Base-by-base conservation (phyloP, 2,329 filamentous ascomycete species). In the Colletotrichum eremochloae region DNA sequence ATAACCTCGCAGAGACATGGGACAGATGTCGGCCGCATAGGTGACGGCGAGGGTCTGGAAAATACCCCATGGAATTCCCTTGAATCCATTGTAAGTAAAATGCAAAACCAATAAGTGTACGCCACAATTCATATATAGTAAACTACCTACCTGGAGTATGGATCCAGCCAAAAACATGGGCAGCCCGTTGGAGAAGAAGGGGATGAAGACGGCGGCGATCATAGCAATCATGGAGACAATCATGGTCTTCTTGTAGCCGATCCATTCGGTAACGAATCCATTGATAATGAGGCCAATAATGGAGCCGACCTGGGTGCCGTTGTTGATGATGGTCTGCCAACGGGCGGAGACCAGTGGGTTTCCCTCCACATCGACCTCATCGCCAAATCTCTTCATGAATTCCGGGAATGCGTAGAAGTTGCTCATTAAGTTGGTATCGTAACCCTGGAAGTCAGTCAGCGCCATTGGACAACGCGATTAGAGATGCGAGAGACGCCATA, bases 261-360 rank as follows among this genome's bases (percentile, higher is more conserved):
- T 82, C 20, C 80, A 78, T 46, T 86, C 81, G 18, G 84, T 82
- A 14, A 87, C 75, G 63, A 81, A 81, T 4, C 87, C 87, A 68
- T 85, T 86, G 31, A 86, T 71, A 12, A 86, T 78, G 3, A 86
- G 80, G 1, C 87, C 87, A 3, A 88, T 67, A 29, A 89, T 85
- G 18, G 83, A 81, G 5, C 87, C 87, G 11, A 85, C 81, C 20
- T 81, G 78, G 0, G 83, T 79, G 1, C 81, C 86, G 48, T 86
- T 85, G 40, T 80, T 79, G 1, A 89, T 78, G 0, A 82, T 86
- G 7, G 85, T 82, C 76, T 89, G 86, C 88, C 88, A 89, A 9
- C 81, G 75, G 2, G 86, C 82, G 4, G 83, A 82, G 74, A 90
- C 81, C 75, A 87, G 82, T 56, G 85, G 85, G 5, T 80, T 79